Conservation (phyloP, 2,329 filamentous ascomycete species). For the Clonostachys byssicola region DNA sequence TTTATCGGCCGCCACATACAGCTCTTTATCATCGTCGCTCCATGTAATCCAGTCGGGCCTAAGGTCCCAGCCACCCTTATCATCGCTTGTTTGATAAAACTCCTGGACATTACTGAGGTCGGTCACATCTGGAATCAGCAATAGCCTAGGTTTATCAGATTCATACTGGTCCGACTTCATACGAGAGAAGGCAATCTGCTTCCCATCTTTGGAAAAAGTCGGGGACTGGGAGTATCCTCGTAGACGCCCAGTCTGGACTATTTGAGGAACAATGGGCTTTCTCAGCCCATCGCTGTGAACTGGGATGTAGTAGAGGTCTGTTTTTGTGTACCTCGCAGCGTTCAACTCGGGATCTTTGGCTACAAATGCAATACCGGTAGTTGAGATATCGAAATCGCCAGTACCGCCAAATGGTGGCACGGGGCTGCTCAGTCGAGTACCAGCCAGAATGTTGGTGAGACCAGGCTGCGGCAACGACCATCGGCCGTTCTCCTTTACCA, state of each 20-base stretch:
- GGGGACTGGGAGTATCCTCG: conserved; percentile 63
- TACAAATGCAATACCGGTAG: conserved; percentile 65
- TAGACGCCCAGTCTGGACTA: conserved; percentile 49
- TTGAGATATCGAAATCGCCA: conserved; percentile 74
- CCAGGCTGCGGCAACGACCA: conserved; percentile 36
- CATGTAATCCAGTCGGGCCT: conserved; percentile 53
- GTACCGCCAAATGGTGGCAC: conserved; percentile 75
- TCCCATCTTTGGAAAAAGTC: conserved; percentile 70
- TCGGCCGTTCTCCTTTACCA: conserved; percentile 38
- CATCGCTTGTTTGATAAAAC: conserved; percentile 58
- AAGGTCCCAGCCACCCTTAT: conserved; percentile 58
- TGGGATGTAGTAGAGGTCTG: conserved; percentile 72
- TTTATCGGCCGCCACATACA: conserved; percentile 74
- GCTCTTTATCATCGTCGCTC: conserved; percentile 52
- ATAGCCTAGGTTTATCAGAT: conserved; percentile 63
- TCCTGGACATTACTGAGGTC: conserved; percentile 55
- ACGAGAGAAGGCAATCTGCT: conserved; percentile 68
- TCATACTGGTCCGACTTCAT: conserved; percentile 80
- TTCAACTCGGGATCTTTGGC: conserved; percentile 70
- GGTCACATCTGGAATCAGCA: conserved; percentile 58
- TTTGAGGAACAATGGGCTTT: conserved; percentile 42
- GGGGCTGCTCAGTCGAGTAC: conserved; percentile 58
- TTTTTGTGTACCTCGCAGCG: conserved; percentile 73
- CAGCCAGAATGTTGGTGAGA: conserved; percentile 61
- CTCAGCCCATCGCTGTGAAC: conserved; percentile 40